phyloP scores from a whole-genome alignment of 148 eudicot genomes.

The Talinum fruticosum region DNA sequence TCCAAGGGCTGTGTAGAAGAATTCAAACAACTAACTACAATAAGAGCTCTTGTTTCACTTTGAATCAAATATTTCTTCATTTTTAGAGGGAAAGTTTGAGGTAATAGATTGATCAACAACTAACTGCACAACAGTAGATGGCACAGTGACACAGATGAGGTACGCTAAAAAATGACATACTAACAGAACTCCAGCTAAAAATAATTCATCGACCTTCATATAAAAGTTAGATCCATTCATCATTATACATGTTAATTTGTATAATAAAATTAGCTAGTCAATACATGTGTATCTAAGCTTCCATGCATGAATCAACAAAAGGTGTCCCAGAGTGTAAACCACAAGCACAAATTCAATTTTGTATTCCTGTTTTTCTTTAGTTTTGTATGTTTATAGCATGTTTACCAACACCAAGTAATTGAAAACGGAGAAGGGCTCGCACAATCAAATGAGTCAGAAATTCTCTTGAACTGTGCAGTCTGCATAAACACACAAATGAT shows the following conservation, averaged over 20 bases:
- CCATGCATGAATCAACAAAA: neutral
- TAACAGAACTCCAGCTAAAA: neutral
- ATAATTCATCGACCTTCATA: too few relatives aligned
- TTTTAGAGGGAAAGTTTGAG: neutral
- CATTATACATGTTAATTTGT: neutral
- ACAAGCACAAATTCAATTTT: neutral
- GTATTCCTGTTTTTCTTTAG: neutral
- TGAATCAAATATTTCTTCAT: neutral
- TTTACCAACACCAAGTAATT: neutral
- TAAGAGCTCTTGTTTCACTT: neutral
- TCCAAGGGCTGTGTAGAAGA: conserved; percentile 56
- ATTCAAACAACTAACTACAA: conserved; percentile 9
- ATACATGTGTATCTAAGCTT: neutral
- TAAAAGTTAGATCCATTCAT: neutral
- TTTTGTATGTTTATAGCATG: neutral
- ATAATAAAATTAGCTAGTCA: neutral
- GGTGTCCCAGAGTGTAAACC: neutral
- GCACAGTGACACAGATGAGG: neutral
- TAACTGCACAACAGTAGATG: neutral
- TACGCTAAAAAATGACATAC: neutral
- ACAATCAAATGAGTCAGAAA: neutral
- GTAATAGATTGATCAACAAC: neutral
- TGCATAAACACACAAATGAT: too few relatives aligned
- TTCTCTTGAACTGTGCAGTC: too few relatives aligned
- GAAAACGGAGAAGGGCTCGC: neutral